These are phyloP conservation scores for Plantago lanceolata DNA, from an alignment of 305 asterid genomes.

Conservation along the genomic window DNA sequence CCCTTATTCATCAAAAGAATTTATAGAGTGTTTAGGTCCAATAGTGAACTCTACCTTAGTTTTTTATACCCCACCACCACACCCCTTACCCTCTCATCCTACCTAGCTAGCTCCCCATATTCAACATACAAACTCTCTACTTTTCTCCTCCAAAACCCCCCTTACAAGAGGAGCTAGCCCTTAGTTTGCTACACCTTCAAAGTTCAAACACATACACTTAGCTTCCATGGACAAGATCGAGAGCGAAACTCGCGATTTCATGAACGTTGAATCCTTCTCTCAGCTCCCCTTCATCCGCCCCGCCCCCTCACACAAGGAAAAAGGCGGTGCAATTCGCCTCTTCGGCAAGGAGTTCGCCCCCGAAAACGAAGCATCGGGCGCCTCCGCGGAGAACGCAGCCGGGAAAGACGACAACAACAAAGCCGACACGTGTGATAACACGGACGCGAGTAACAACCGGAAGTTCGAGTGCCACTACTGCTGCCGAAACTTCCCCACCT, in stretches of 20 bases:
- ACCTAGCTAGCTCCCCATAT: background rate
- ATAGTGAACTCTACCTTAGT: background rate
- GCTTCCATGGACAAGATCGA: conserved; percentile 63
- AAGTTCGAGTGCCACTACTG: conserved; percentile 69
- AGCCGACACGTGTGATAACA: background rate
- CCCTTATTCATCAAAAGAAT: conserved; percentile 18
- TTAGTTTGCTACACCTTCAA: background rate
- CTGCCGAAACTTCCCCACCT: conserved; percentile 60
- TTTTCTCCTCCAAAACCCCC: conserved; percentile 21
- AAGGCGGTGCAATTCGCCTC: conserved; percentile 51
- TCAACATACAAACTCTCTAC: background rate
- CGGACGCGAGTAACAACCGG: conserved; percentile 23
- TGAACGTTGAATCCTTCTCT: conserved; percentile 85
- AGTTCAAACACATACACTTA: too few relatives aligned
- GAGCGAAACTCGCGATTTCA: conserved; percentile 68
- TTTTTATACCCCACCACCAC: background rate
- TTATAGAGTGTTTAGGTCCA: conserved; percentile 23
- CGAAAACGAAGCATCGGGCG: background rate
- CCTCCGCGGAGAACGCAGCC: conserved; percentile 3
- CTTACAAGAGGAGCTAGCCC: conserved; percentile 1
- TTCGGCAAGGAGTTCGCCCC: conserved; percentile 73
- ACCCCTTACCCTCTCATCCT: conserved; percentile 9
- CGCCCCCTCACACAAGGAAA: conserved; percentile 33
- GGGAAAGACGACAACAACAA: background rate
- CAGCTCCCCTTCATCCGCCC: conserved; percentile 88